A percentile compares a stretch with the other conserved stretches of the same genome.
Conservation (phyloP, 164 flowering plant genomes). For the Euptelea pleiosperma region DNA sequence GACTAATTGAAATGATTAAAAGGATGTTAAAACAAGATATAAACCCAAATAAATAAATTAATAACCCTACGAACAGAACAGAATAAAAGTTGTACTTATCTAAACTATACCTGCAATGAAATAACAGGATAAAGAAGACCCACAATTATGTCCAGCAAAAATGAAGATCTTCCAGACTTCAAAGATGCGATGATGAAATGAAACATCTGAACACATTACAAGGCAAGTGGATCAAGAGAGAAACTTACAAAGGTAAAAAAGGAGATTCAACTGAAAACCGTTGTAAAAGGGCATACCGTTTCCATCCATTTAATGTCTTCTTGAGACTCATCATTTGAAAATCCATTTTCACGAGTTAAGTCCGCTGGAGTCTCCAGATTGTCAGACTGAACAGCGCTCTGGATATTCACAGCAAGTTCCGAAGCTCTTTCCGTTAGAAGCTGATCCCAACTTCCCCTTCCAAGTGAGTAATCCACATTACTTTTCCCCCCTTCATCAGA, state of each 20-base stretch:
- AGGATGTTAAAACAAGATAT: background rate
- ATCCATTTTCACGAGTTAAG: slow-evolving; percentile 32
- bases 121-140: slow-evolving; percentile 81
- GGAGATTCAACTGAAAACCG: background rate
- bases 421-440: slow-evolving; percentile 53
- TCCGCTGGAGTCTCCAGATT: slow-evolving; percentile 32
- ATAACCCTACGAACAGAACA: background rate
- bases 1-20: background rate
- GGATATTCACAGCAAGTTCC: slow-evolving; percentile 59
- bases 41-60: background rate
- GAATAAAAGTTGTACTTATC: slow-evolving; percentile 8
- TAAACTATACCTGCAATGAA: slow-evolving; percentile 87
- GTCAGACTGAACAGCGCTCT: slow-evolving; percentile 46
- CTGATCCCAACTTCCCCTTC: slow-evolving; percentile 53
- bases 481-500: slow-evolving; percentile 26
- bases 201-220: slow-evolving; percentile 54
- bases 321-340: slow-evolving; percentile 41
- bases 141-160: slow-evolving; percentile 65
- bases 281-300: slow-evolving; percentile 54
- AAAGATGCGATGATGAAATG: slow-evolving; percentile 81
- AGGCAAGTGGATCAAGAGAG: slow-evolving; percentile 8
- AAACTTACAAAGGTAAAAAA: background rate
- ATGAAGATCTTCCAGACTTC: slow-evolving; percentile 91
- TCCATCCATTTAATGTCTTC: slow-evolving; percentile 96
- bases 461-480: slow-evolving; percentile 15